phyloP scores from a whole-genome alignment of 768 basidiomycete species.

The Cytidiella melzeri region DNA sequence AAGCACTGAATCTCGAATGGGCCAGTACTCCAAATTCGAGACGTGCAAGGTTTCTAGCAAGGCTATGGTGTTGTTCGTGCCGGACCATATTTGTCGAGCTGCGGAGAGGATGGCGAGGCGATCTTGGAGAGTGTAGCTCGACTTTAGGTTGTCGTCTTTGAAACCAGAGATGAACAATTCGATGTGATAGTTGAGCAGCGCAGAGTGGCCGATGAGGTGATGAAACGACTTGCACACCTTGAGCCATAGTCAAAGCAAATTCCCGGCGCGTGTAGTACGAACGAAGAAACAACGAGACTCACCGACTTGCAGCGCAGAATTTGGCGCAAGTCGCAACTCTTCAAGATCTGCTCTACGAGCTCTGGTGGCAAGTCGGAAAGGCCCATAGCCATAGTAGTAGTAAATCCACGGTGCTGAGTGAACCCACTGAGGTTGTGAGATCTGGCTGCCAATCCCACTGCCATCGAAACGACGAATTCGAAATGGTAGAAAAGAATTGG shows the following conservation, averaged over 20 bases:
- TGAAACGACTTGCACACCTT: not conserved
- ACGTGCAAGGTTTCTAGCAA: constrained; percentile 1
- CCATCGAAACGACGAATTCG: too few species aligned
- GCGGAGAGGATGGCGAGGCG: constrained; percentile 1
- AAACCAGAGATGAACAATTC: not conserved
- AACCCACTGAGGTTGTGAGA: too few species aligned
- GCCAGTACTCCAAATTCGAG: not conserved
- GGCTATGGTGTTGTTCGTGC: not conserved
- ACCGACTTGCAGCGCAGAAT: not conserved
- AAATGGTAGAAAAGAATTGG: too few species aligned
- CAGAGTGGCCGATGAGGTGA: not conserved
- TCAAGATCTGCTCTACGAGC: not conserved
- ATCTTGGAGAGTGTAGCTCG: not conserved
- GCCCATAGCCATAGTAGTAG: too few species aligned
- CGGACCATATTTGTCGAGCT: not conserved
- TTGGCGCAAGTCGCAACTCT: not conserved
- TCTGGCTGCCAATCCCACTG: too few species aligned
- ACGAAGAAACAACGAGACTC: not conserved
- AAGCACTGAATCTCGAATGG: not conserved
- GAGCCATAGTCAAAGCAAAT: not conserved
- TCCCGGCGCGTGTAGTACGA: not conserved
- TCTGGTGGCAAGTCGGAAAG: not conserved
- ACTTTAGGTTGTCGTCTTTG: not conserved
- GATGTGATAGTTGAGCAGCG: not conserved
- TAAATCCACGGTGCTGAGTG: too few species aligned